Evolutionary conservation across 2,329 filamentous ascomycete genomes (phyloP).

Genomic region (Dactylonectria macrodidyma): DNA sequence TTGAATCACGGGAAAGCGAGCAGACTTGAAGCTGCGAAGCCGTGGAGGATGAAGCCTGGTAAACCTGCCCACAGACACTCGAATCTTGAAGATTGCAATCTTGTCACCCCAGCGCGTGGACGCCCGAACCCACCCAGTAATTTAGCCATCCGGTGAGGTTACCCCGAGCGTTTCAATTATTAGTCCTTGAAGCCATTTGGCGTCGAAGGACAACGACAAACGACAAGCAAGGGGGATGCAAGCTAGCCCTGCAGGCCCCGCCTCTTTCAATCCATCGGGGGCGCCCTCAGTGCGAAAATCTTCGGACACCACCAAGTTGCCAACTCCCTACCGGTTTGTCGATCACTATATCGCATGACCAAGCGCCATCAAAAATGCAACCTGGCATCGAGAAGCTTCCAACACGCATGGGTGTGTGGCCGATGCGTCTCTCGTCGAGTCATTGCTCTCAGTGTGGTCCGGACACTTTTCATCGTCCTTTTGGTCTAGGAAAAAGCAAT

Average conservation of each 20-base stretch:
- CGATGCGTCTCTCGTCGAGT: not conserved
- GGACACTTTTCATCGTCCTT: conserved; percentile 5
- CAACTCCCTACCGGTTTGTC: not conserved
- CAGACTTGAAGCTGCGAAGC: conserved; percentile 5
- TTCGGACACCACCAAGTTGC: not conserved
- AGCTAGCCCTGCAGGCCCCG: not conserved
- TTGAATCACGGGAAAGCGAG: conserved; percentile 7
- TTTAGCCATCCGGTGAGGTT: conserved; percentile 27
- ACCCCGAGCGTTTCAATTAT: conserved; percentile 26
- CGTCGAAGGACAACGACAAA: not conserved
- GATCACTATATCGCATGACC: not conserved
- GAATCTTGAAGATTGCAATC: conserved; percentile 4
- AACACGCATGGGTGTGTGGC: not conserved
- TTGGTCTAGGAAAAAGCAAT: conserved; percentile 15
- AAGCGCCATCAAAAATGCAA: not conserved
- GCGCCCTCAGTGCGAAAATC: not conserved
- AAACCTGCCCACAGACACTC: not conserved
- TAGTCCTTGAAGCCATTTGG: conserved; percentile 23
- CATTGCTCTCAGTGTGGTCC: not conserved
- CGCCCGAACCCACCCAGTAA: conserved; percentile 30
- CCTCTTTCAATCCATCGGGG: not conserved
- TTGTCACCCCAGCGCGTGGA: conserved; percentile 12
- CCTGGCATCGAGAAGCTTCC: not conserved
- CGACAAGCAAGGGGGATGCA: conserved; percentile 8
- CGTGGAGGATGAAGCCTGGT: conserved; percentile 6